These are phyloP conservation scores for Populus simonii DNA, from an alignment of 345 rosid species.

Conservation along the genomic window DNA sequence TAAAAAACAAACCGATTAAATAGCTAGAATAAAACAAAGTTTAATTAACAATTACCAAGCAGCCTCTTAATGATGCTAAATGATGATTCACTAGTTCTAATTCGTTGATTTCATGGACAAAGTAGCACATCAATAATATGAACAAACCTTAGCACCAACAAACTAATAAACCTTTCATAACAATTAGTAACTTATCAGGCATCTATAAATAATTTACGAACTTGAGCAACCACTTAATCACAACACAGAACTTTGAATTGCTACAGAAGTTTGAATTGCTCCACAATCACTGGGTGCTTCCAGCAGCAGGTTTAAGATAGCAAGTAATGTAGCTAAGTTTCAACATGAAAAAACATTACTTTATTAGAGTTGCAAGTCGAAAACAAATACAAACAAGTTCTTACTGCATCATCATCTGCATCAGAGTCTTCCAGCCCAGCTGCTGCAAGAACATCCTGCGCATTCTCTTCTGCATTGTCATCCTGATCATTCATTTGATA, in stretches of 20 bases:
- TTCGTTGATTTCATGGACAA: not conserved
- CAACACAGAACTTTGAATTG: not conserved
- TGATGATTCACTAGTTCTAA: not conserved
- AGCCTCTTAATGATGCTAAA: not conserved
- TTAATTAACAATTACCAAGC: not conserved
- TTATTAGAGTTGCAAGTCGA: not conserved
- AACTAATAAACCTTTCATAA: not conserved
- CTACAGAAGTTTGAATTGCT: not conserved
- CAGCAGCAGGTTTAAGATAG: not conserved
- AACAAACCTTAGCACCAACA: not conserved
- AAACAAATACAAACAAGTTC: not conserved
- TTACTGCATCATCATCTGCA: constrained; percentile 61
- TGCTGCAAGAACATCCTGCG: constrained; percentile 81
- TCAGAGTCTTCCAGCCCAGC: constrained; percentile 97
- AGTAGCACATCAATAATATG: not conserved
- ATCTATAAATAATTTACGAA: not conserved
- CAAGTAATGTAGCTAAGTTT: not conserved
- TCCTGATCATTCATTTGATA: constrained; percentile 48
- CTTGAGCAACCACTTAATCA: not conserved
- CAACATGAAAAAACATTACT: not conserved
- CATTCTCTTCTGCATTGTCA: constrained; percentile 59
- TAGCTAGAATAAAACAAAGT: not conserved
- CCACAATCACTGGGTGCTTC: not conserved
- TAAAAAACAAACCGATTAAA: not conserved
- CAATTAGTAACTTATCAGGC: not conserved